Base-by-base conservation (phyloP, 1,284 basidiomycete genomes). In the Violaceomyces palustris region DNA sequence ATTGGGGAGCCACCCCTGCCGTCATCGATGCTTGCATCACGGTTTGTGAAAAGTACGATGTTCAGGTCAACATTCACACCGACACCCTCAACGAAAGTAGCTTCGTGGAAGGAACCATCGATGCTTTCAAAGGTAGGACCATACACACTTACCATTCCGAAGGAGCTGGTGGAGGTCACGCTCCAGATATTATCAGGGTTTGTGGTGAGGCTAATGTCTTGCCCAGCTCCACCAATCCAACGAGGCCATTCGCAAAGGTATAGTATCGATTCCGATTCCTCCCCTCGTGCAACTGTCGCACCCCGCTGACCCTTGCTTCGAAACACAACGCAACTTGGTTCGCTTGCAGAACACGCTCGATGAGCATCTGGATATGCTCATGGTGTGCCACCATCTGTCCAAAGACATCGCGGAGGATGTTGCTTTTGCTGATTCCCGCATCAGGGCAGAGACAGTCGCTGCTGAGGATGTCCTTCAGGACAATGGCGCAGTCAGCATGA, bases 401-500 rank as follows among this genome's bases (percentile, higher is more conserved):
- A 61, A 61, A 27, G 61, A 64, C 31, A 74, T 74, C 28, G 82
- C 85, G 0, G 93, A 98, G 77, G 94, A 99, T 69, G 80, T 97
- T 33, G 83, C 88, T 0, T 99, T 99, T 71, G 93, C 94, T 6
- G 93, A 98, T 65, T 97, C 92, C 10, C 86, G 94, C 36, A 99
- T 99, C 57, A 83, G 93, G 19, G 89, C 83, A 2, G 93, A 98
- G 77, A 99, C 93, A 0, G 85, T 98, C 31, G 94, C 93, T 0
- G 94, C 94, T 0, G 94, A 99, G 73, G 94, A 99, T 69, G 86
- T 98, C 15, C 77, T 98, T 29, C 93, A 98, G 48, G 93, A 98
- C 72, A 81, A 76, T 0, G 94, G 94, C 1, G 91, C 93, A 1
- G 96, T 99, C 35, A 69, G 88, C 3, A 94, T 97, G 83, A 94